Base-by-base conservation (phyloP, 2,329 filamentous ascomycete species). In the Phialocephala sp. region DNA sequence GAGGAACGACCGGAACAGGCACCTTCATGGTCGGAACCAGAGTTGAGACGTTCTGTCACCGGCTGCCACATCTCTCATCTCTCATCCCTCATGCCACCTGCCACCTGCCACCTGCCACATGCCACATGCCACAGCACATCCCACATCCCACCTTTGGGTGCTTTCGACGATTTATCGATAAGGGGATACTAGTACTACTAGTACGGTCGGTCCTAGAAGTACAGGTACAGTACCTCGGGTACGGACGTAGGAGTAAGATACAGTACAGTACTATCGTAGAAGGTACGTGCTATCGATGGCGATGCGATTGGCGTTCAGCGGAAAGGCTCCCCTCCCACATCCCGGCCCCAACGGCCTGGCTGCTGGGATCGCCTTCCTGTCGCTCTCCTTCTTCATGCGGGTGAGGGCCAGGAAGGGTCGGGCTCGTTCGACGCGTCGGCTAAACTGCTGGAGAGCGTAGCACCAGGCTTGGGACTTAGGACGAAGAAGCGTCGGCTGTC, bases 251-350 rank as follows among this genome's bases (percentile, higher is more conserved):
- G n/a, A n/a, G 36, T 39, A 39, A 14, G 36, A 14, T 14, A 14
- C 36, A 39, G 8, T 39, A 14, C 36, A 8, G 36, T 14, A 8
- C 36, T 39, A n/a, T n/a, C n/a, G n/a, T n/a, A 32, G 27, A 6
- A 32, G 27, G 27, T 32, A 6, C 27, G 27, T 32, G 27, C 27
- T 32, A 32, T 32, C 27, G 27, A 32, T 32, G 27, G 27, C n/a
- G 41, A 6, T 18, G 41, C 45, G 45, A 50, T 50, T 50, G 45
- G 45, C 45, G 45, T 50, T 50, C 45, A 50, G 11, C n/a, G n/a
- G 45, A 50, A 24, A 5, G 18, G 18, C n/a, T 11, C 22, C 45
- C 45, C 45, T 32, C 6, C 6, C 27, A 32, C 27, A 32, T 32
- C 27, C 27, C 27, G 27, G 45, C 18, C n/a, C 45, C 45, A 50